Conservation (phyloP, 345 rosid species). For the Iberis pinnata region DNA sequence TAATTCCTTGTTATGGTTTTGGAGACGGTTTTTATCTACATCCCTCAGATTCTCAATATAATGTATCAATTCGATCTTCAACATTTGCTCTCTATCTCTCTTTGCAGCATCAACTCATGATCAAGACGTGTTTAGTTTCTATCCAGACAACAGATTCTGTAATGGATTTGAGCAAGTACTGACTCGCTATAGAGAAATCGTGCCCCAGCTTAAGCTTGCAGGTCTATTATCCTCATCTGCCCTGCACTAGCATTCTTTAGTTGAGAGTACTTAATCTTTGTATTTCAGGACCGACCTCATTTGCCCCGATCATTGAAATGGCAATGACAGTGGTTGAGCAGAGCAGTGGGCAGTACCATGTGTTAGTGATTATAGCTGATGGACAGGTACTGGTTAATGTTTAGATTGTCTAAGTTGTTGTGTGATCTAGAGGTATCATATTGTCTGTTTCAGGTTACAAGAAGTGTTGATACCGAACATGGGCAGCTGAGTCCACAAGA, state of each 20-base stretch:
- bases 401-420: slow-evolving; percentile 4
- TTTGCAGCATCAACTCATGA: slow-evolving; percentile 91
- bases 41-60: too few relatives aligned
- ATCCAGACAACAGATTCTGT: slow-evolving; percentile 54
- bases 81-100: slow-evolving; percentile 8
- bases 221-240: slow-evolving; percentile 36
- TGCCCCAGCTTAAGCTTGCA: slow-evolving; percentile 79
- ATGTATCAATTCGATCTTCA: too few relatives aligned
- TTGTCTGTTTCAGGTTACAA: slow-evolving; percentile 60
- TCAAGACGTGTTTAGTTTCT: slow-evolving; percentile 86
- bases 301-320: slow-evolving; percentile 94
- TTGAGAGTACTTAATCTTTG: slow-evolving; percentile 1
- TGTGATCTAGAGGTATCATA: too few relatives aligned
- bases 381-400: slow-evolving; percentile 66
- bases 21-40: too few relatives aligned
- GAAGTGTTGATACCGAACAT: slow-evolving; percentile 62
- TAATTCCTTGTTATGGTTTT: slow-evolving; percentile 94
- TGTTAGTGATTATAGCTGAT: slow-evolving; percentile 87
- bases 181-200: slow-evolving; percentile 63
- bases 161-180: slow-evolving; percentile 92
- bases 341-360: slow-evolving; percentile 93
- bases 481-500: slow-evolving; percentile 84
- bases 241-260: slow-evolving; percentile 11
- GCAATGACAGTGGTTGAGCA: slow-evolving; percentile 84
- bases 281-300: slow-evolving; percentile 81